Base-by-base conservation (phyloP, 805 yeast species). In the Alloascoidea africana region DNA sequence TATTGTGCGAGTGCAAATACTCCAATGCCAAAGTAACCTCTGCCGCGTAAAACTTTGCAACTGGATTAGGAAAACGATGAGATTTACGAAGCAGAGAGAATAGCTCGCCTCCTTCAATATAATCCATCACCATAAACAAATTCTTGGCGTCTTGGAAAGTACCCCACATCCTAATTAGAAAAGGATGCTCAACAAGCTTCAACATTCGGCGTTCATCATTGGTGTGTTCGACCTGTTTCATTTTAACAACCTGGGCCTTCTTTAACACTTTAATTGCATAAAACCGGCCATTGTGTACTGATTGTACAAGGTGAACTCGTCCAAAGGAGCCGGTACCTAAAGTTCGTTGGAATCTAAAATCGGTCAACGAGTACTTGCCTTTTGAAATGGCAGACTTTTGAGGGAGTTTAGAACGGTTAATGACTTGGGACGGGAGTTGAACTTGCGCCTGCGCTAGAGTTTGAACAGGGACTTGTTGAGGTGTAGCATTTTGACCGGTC, bases 241-340 rank as follows among this genome's bases (percentile, higher is more conserved):
- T 83, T 47, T 77, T 78, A 38, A 87, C 87, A 37, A 87, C 87
- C 52, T 84, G 85, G n/a, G 76, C 76, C 57, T 87, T 87, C 50
- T 84, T 81, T 46, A 87, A 68, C 17, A 82, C 94, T 54, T 87
- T 87, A 65, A 87, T 84, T 16, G 96, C 96, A 53, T 87, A 87
- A 56, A 73, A 87, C 19, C 96, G 68, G 15, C 89, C 85, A 60
- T 87, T 87, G 59, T 87, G 96, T 23, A 84, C 84, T 2, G 87
- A 76, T 38, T 93, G 65, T 6, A 84, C 94, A 41, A 87, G 61
- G 59, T 87, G 96, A 37, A 87, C 97, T 44, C 97, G 68, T n/a
- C 97, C 97, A 60, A 87, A 87, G 3, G 96, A 86, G 1, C 97
- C 97, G 0, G 97, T 87, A 2, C 97, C 97, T 33, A 87, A 65